Percentiles rank a stretch among this genome's conserved stretches.
Conservation (phyloP, 176 grass and related monocot species). For the Carex cristatella region DNA sequence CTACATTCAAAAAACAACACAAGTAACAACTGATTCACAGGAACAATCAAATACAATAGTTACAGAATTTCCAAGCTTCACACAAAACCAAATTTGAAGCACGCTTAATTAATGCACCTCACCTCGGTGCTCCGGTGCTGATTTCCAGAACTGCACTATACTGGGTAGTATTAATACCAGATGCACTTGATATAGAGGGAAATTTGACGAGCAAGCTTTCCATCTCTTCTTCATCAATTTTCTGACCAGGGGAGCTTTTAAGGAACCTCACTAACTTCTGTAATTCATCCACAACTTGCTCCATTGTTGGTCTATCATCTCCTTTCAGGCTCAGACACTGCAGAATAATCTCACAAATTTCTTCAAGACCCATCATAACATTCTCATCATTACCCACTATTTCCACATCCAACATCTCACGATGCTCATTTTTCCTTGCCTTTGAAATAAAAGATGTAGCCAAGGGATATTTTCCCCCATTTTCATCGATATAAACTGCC, state of each 20-base stretch:
- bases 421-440: background rate
- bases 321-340: constrained; percentile 16
- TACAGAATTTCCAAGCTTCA: background rate
- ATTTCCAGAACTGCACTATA: background rate
- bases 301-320: constrained; percentile 24
- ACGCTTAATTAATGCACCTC: background rate
- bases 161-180: background rate
- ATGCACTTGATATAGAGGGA: background rate
- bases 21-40: background rate
- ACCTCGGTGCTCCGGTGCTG: background rate
- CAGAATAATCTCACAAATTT: background rate
- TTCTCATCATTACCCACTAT: background rate
- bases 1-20: background rate
- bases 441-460: background rate
- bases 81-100: background rate
- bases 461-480: background rate
- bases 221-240: background rate
- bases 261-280: background rate
- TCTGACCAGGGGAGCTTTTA: background rate
- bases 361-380: background rate
- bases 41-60: background rate
- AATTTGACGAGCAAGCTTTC: background rate
- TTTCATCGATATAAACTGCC: background rate
- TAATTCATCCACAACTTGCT: constrained; percentile 1
- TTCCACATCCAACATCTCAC: constrained; percentile 25